phyloP scores from a whole-genome alignment of 179 eudicot genomes.

The Spergularia azorica region DNA sequence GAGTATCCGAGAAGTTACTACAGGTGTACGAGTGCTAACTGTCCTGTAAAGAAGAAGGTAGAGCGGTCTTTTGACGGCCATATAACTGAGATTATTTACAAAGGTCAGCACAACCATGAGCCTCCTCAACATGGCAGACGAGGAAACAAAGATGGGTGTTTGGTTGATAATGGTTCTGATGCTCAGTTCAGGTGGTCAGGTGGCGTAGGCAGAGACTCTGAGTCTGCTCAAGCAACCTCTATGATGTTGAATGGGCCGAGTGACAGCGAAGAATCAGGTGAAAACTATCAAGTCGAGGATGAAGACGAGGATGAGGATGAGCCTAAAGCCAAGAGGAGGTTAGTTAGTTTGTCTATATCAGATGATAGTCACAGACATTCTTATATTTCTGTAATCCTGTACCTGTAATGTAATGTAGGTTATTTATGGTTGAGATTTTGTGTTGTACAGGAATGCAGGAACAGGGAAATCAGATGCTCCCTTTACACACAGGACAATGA shows the following conservation, averaged over 20 bases:
- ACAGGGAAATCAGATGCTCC: slow-evolving; percentile 30
- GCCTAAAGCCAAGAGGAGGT: slow-evolving; percentile 37
- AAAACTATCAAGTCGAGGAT: slow-evolving; percentile 26
- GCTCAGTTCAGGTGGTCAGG: slow-evolving; percentile 7
- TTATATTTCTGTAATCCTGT: too few species aligned
- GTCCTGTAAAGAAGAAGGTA: slow-evolving; percentile 53
- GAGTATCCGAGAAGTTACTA: slow-evolving; percentile 51
- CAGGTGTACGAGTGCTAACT: slow-evolving; percentile 38
- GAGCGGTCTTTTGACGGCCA: slow-evolving; percentile 46
- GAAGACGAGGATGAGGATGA: slow-evolving; percentile 30
- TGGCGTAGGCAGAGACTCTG: slow-evolving; percentile 27
- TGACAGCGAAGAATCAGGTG: slow-evolving; percentile 53
- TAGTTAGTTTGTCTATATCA: neutral
- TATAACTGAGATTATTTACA: slow-evolving; percentile 52
- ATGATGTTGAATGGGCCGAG: slow-evolving; percentile 48
- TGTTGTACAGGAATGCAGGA: slow-evolving; percentile 29
- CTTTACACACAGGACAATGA: slow-evolving; percentile 44
- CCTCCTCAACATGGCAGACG: slow-evolving; percentile 35
- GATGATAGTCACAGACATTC: too few species aligned
- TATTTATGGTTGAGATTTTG: neutral
- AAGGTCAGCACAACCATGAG: slow-evolving; percentile 45
- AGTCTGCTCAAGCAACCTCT: slow-evolving; percentile 37
- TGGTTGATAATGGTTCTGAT: slow-evolving; percentile 15
- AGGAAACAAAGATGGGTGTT: slow-evolving; percentile 18
- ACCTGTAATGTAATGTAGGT: too few species aligned